Percentiles rank a stretch among this genome's conserved stretches.
These are phyloP conservation scores for Penicillium simplicissimum DNA, from an alignment of 495 filamentous ascomycete genomes.

Conservation along the genomic window DNA sequence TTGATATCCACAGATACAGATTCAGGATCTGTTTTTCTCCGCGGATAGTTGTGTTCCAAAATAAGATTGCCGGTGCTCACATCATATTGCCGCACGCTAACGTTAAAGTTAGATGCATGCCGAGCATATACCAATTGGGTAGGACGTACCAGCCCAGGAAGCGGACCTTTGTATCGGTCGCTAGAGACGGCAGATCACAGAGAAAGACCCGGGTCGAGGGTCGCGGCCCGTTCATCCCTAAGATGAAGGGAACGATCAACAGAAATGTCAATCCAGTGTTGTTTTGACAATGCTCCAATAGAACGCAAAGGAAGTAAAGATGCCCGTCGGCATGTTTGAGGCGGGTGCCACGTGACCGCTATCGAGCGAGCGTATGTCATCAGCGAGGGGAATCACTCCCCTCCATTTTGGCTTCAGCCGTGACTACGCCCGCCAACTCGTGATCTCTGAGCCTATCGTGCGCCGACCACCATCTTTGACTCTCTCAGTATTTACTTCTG, in stretches of 20 bases:
- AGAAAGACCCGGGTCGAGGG: conserved; percentile 71
- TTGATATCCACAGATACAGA: conserved; percentile 67
- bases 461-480: neutral
- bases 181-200: conserved; percentile 54
- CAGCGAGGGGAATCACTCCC: conserved; percentile 40
- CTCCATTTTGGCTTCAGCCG: conserved; percentile 26
- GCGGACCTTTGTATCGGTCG: conserved; percentile 72
- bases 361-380: conserved; percentile 44
- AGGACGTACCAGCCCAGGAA: conserved; percentile 86
- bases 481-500: neutral
- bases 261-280: neutral
- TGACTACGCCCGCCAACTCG: conserved; percentile 11
- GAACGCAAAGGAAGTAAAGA: neutral
- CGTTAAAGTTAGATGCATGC: neutral
- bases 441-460: neutral
- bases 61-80: conserved; percentile 56
- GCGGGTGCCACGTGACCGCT: conserved; percentile 38
- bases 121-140: neutral
- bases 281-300: neutral
- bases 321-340: neutral
- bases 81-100: conserved; percentile 71
- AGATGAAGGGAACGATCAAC: conserved; percentile 1
- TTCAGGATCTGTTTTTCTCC: conserved; percentile 27
- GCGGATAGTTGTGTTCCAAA: conserved; percentile 68
- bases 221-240: conserved; percentile 57